A percentile compares a stretch with the other conserved stretches of the same genome.
Conservation (phyloP, 164 flowering plant genomes). For the Buxus sempervirens region DNA sequence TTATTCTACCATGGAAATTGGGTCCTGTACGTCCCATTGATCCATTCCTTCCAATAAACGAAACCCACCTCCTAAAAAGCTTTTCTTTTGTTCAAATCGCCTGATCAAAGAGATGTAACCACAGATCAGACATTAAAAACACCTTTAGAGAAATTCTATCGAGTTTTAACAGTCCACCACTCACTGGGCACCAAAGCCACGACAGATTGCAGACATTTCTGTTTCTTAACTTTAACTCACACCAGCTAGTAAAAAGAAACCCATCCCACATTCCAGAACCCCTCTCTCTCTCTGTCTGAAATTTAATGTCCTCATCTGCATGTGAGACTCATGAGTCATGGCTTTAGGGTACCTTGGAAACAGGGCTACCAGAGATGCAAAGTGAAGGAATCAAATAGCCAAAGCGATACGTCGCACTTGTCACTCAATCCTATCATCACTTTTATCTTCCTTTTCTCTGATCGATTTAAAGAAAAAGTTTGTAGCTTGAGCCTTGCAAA, state of each 20-base stretch:
- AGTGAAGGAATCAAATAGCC: slow-evolving; percentile 1
- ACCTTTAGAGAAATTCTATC: not conserved
- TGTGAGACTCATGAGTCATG: slow-evolving; percentile 8
- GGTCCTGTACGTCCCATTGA: not conserved
- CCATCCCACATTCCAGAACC: not conserved
- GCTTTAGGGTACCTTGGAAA: slow-evolving; percentile 11
- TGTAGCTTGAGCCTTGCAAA: slow-evolving; percentile 7
- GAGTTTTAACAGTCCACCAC: not conserved
- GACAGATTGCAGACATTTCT: slow-evolving; percentile 7
- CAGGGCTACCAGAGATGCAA: slow-evolving; percentile 4
- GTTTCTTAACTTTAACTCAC: not conserved
- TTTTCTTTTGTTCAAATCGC: too few relatives aligned
- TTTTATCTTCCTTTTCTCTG: not conserved
- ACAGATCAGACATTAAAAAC: too few relatives aligned
- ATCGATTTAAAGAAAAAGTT: not conserved
- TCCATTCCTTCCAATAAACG: not conserved
- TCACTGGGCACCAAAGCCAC: not conserved
- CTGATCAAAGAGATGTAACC: not conserved
- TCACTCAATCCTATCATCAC: slow-evolving; percentile 16
- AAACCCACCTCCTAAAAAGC: not conserved
- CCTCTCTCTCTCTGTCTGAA: slow-evolving; percentile 14
- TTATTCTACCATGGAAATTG: too few relatives aligned
- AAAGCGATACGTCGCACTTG: not conserved
- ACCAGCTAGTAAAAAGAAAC: slow-evolving; percentile 5
- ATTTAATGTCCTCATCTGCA: slow-evolving; percentile 9